Conservation (phyloP, 495 filamentous ascomycete genomes). For the Annulohypoxylon bovei region DNA sequence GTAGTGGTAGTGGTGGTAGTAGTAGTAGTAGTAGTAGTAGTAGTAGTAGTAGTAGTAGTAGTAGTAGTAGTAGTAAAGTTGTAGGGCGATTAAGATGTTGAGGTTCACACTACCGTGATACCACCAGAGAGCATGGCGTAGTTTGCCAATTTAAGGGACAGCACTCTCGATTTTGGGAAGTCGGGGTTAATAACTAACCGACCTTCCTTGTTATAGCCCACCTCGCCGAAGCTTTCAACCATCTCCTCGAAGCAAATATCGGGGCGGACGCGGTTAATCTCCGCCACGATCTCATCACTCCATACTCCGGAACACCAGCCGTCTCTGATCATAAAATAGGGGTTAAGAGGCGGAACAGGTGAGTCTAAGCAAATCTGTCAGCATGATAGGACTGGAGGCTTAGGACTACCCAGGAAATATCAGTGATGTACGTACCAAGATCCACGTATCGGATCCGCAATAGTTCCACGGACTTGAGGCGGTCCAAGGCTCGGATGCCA, state of each 20-base stretch:
- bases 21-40: background rate
- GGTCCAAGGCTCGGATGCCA: slow-evolving; percentile 65
- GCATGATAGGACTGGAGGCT: background rate
- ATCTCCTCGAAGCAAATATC: slow-evolving; percentile 66
- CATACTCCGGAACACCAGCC: slow-evolving; percentile 72
- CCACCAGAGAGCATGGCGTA: slow-evolving; percentile 56
- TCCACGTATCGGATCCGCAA: slow-evolving; percentile 78
- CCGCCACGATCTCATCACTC: slow-evolving; percentile 70
- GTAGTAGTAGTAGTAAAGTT: background rate
- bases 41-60: slow-evolving; percentile 2
- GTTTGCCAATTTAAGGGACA: slow-evolving; percentile 59
- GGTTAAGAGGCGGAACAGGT: slow-evolving; percentile 68
- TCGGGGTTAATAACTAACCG: slow-evolving; percentile 58
- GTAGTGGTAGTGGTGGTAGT: background rate
- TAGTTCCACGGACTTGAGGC: slow-evolving; percentile 63
- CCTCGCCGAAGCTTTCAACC: slow-evolving; percentile 63
- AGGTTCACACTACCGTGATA: slow-evolving; percentile 48
- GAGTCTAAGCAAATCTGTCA: slow-evolving; percentile 54
- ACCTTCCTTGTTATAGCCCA: slow-evolving; percentile 62
- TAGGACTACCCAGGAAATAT: slow-evolving; percentile 28
- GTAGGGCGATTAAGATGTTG: background rate
- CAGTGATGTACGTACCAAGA: slow-evolving; percentile 60
- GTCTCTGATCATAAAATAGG: slow-evolving; percentile 69
- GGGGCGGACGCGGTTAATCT: slow-evolving; percentile 64
- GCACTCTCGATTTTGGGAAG: slow-evolving; percentile 55